Evolutionary conservation across 2,329 filamentous ascomycete species (phyloP), one percentile per base, ranked within the genome.

Genomic region (Diaporthe sp.): DNA sequence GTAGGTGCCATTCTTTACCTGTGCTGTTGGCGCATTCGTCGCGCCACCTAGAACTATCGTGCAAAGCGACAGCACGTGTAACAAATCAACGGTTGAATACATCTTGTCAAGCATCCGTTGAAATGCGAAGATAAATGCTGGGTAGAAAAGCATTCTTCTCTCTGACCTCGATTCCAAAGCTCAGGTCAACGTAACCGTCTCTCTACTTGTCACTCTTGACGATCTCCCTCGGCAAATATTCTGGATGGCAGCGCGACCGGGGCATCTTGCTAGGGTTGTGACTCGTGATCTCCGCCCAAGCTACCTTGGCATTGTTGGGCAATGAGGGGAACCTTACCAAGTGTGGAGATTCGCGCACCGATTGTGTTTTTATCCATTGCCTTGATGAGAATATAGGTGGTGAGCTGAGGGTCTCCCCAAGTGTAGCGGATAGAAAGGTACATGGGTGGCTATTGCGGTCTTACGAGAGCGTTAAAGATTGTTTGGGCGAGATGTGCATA

Each of bases 1-100:
- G 61, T 84, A 84, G 3, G 79, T 82, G 22, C 83, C 84, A 65
- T 85, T 85, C 39, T 73, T 69, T 12, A 71, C 35, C 56, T 71
- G 42, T 27, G 53, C 72, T 30, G 65, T 70, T 27, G 72, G 72
- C 44, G 59, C 27, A 50, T 50, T 35, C 19, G 42, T 25, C 42
- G 65, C 39, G 0, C 27, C 19, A 4, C 59, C 12, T 65, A 47
- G 5, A 9, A 65, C 59, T 50, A 65, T 17, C 3, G 59, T 35
- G 39, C 59, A 65, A 50, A 65, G 42, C 42, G 42, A 65, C 10
- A 65, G 59, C 19, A 65, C 19, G 4, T 25, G 59, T 50, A 65
- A 9, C 59, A 65, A 65, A 17, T 65, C 39, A 65, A 65, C 10
- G 27, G 27, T 35, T 35, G 59, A 50, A 32, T 32, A 50, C 59